Evolutionary conservation across 768 basidiomycete species (phyloP).

Genomic region (Mycena rosella): DNA sequence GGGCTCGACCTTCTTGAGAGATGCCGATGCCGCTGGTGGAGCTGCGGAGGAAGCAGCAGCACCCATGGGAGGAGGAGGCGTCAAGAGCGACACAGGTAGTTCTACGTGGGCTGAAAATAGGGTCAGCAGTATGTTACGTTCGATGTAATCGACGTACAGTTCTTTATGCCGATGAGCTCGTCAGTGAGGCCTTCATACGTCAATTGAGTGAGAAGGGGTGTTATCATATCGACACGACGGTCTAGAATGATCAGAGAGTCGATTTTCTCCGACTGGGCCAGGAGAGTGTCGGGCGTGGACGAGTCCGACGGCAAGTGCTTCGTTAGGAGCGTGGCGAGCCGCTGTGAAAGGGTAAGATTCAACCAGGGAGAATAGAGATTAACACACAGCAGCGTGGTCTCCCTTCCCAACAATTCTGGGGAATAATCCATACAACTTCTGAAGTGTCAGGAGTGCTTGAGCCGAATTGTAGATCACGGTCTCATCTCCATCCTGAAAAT

Average conservation of each 20-base stretch:
- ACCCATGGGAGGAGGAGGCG: conserved; percentile 64
- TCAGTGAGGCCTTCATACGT: conserved; percentile 98
- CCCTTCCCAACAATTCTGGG: conserved; percentile 96
- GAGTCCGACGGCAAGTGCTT: conserved; percentile 61
- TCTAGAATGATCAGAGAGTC: conserved; percentile 93
- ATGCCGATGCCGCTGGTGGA: conserved; percentile 56
- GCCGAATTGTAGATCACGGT: conserved; percentile 90
- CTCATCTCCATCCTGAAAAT: conserved; percentile 90
- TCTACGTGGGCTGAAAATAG: conserved; percentile 76
- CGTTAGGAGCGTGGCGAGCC: conserved; percentile 78
- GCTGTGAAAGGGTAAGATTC: conserved; percentile 57
- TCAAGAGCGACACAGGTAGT: conserved; percentile 77
- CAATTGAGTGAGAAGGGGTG: conserved; percentile 93
- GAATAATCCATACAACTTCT: conserved; percentile 88
- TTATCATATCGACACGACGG: conserved; percentile 93
- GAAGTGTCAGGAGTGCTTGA: conserved; percentile 85
- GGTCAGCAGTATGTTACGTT: conserved; percentile 14
- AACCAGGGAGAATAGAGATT: conserved; percentile 1
- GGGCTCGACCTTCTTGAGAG: conserved; percentile 74
- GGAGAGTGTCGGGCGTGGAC: conserved; percentile 54
- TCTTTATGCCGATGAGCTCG: conserved; percentile 90
- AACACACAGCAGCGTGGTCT: conserved; percentile 80
- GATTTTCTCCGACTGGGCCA: conserved; percentile 69
- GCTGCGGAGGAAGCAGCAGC: conserved; percentile 56
- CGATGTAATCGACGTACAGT: conserved; percentile 68